A percentile compares a stretch with the other conserved stretches of the same genome.
Conservation (phyloP, 345 rosid genomes). For the Aquilaria yunnanensis region DNA sequence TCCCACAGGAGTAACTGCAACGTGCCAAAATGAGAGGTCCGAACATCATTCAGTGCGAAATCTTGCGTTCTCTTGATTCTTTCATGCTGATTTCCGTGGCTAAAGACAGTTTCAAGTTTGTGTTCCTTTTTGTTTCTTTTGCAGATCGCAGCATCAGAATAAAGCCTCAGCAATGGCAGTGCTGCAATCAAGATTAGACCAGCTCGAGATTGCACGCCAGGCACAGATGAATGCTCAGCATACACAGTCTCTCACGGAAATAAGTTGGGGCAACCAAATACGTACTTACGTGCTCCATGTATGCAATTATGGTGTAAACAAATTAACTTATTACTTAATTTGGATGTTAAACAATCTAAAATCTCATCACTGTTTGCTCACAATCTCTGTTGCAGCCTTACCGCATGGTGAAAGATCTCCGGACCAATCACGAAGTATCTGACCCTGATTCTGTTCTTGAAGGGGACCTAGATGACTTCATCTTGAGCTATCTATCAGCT, state of each 20-base stretch:
- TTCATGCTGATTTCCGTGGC: conserved; percentile 3
- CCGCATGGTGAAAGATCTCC: conserved; percentile 88
- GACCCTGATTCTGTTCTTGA: conserved; percentile 89
- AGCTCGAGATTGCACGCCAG: conserved; percentile 85
- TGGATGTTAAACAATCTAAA: not conserved
- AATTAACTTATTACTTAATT: not conserved
- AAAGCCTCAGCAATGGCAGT: conserved; percentile 97
- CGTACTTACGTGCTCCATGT: conserved; percentile 90
- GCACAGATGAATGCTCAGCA: conserved; percentile 87
- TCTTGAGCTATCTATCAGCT: conserved; percentile 75
- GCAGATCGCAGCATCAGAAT: conserved; percentile 81
- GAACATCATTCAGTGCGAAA: not conserved
- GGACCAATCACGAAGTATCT: conserved; percentile 84
- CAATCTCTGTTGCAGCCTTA: conserved; percentile 55
- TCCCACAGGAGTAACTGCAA: conserved; percentile 87
- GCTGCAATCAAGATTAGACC: conserved; percentile 88
- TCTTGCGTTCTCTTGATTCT: not conserved
- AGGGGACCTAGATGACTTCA: conserved; percentile 83
- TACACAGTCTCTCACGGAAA: conserved; percentile 85
- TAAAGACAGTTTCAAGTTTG: not conserved
- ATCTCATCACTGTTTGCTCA: not conserved
- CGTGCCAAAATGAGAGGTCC: conserved; percentile 92
- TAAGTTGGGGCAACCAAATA: conserved; percentile 95
- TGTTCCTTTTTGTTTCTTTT: too few relatives aligned
- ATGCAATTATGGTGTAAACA: conserved; percentile 13